Base-by-base conservation (phyloP, 1,284 basidiomycete species). In the Meripilus lineatus region DNA sequence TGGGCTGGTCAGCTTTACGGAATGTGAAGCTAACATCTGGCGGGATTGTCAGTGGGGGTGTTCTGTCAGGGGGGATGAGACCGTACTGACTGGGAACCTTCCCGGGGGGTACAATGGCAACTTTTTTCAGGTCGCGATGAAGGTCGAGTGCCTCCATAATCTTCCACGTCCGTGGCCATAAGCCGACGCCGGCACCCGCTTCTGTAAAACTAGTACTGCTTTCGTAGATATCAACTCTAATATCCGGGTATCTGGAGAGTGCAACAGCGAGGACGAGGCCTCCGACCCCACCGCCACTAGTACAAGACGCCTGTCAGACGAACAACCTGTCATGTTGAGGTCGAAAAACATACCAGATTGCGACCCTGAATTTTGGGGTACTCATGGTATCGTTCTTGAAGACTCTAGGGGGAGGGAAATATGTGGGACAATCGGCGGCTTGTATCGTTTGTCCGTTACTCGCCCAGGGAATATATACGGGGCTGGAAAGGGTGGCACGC, bases 171-270 rank as follows among this genome's bases (percentile, higher is more conserved):
- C 67, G 53, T 26, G 57, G 58, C 62, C 63, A 68, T n/a, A 70
- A 40, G 4, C 58, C 60, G 24, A 70, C 59, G 32, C 65, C 66
- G 1, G 64, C 65, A 25, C 67, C 68, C 13, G 65, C 49, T 45
- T 67, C 67, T 0, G 59, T 51, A 38, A 70, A 62, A 23, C 56
- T 52, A 25, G 46, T 39, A 2, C 67, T 64, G 0, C 63, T 59
- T 46, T 71, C 69, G 51, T 69, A 71, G 6, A 72, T 45, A 38
- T 69, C 61, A 36, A 72, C 55, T 4, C 59, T 50, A 32, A 69
- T 60, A 49, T 66, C 57, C 5, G 54, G 45, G 35, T 51, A 57
- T 5, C 51, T 53, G 0, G 65, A 55, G n/a, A 72, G 52, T 5
- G 64, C 63, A 17, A 60, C 58, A 1, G 70, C 69, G 32, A 64